phyloP scores from a whole-genome alignment of 495 filamentous ascomycete species.

The Cercophora scortea region DNA sequence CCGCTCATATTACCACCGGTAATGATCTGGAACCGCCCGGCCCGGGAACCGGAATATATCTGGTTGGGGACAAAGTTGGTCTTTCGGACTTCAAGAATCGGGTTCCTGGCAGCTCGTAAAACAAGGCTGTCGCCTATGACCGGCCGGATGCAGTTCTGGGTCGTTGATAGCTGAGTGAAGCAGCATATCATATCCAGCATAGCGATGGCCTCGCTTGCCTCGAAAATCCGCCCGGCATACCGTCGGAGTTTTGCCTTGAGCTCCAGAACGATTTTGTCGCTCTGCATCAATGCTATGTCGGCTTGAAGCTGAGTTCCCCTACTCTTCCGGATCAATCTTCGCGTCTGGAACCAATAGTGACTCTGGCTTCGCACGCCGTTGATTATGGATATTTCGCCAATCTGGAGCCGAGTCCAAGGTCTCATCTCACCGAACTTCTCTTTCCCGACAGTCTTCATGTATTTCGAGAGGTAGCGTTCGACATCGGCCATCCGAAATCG shows the following conservation, averaged over 20 bases:
- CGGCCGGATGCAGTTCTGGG: conserved; percentile 73
- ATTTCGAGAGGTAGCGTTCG: conserved; percentile 33
- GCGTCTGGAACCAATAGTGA: conserved; percentile 75
- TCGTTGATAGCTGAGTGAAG: conserved; percentile 72
- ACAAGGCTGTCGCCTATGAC: conserved; percentile 66
- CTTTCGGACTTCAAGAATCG: conserved; percentile 53
- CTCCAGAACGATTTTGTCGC: conserved; percentile 60
- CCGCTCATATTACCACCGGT: conserved; percentile 98
- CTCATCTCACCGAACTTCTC: too few relatives aligned
- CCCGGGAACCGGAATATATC: conserved; percentile 63
- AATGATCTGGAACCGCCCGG: conserved; percentile 81
- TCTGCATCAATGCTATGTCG: conserved; percentile 72
- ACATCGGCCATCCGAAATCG: conserved; percentile 57
- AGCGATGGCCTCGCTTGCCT: conserved; percentile 77
- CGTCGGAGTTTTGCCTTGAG: conserved; percentile 59
- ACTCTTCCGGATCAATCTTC: conserved; percentile 71
- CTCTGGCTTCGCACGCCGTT: conserved; percentile 67
- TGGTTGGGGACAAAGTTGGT: conserved; percentile 79
- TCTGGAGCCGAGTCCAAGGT: not conserved
- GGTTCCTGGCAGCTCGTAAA: conserved; percentile 76
- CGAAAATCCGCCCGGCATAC: conserved; percentile 64
- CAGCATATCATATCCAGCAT: conserved; percentile 85
- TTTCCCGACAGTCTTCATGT: too few relatives aligned
- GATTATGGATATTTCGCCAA: conserved; percentile 39
- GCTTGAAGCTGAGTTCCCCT: conserved; percentile 49